These are phyloP conservation scores for Plasmodium inui DNA, from an alignment of 169 alveolate species.

Conservation along the genomic window DNA sequence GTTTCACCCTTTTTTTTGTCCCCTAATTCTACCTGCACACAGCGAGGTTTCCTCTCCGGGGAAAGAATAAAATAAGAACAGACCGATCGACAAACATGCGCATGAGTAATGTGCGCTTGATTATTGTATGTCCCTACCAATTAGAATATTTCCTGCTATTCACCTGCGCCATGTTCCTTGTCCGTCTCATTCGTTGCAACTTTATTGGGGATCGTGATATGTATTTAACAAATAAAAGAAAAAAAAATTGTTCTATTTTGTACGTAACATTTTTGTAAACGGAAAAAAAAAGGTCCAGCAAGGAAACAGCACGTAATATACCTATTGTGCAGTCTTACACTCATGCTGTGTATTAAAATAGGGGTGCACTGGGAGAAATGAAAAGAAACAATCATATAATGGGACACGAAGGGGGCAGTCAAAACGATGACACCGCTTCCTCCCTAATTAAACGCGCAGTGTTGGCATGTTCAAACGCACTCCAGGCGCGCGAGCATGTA, in stretches of 20 bases:
- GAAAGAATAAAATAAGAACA: constrained; percentile 1
- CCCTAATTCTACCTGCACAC: not conserved
- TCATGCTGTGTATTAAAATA: not conserved
- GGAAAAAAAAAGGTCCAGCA: not conserved
- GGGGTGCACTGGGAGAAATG: not conserved
- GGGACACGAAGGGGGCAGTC: not conserved
- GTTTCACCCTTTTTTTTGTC: not conserved
- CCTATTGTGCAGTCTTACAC: not conserved
- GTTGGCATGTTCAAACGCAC: not conserved
- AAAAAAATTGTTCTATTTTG: constrained; percentile 23
- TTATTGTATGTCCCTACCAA: not conserved
- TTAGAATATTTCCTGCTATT: not conserved
- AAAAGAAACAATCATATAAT: not conserved
- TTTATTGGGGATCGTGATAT: not conserved
- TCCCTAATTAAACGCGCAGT: constrained; percentile 1
- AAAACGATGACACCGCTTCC: not conserved
- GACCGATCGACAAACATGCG: not conserved
- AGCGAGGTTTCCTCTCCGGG: not conserved
- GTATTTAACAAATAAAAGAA: constrained; percentile 19
- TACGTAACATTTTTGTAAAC: constrained; percentile 6
- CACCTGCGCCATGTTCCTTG: not conserved
- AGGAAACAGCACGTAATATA: not conserved
- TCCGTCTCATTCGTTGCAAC: not conserved
- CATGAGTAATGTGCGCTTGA: not conserved
- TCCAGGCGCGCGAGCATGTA: not conserved